Evolutionary conservation across 139 green algal species (phyloP).

Genomic region (Chlamydomonas asymmetrica): DNA sequence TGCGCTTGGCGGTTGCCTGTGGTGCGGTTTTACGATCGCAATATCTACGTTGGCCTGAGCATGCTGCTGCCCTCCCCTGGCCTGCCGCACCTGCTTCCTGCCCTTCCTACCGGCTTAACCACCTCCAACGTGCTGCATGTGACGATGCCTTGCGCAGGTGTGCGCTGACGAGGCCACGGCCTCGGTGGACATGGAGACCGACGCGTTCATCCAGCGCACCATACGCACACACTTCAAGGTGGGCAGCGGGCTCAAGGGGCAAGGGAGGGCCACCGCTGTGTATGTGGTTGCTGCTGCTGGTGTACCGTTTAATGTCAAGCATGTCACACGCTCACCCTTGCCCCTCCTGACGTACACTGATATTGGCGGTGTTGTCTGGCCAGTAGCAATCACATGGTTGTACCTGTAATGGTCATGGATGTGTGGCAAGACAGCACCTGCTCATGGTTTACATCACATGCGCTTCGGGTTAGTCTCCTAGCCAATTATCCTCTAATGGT

Average conservation of each 20-base stretch:
- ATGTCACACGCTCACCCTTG: neutral
- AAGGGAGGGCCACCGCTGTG: neutral
- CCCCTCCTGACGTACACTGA: neutral
- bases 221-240: slow-evolving; percentile 23
- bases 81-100: too few species aligned
- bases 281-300: neutral
- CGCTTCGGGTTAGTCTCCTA: neutral
- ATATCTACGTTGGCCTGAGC: too few species aligned
- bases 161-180: slow-evolving; percentile 80
- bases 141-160: too few species aligned
- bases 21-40: too few species aligned
- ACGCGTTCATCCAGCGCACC: slow-evolving; percentile 71
- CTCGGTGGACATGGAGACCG: slow-evolving; percentile 85
- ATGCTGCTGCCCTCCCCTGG: too few species aligned
- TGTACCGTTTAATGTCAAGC: neutral
- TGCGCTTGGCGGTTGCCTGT: too few species aligned
- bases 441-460: neutral
- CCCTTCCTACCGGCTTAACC: too few species aligned
- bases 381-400: too few species aligned
- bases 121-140: too few species aligned
- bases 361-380: neutral
- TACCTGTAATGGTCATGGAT: neutral
- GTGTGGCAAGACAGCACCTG: neutral
- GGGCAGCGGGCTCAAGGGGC: neutral
- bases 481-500: neutral